These are phyloP conservation scores for Ophiostoma perfectum DNA, from an alignment of 2,329 filamentous ascomycete genomes.

Conservation along the genomic window DNA sequence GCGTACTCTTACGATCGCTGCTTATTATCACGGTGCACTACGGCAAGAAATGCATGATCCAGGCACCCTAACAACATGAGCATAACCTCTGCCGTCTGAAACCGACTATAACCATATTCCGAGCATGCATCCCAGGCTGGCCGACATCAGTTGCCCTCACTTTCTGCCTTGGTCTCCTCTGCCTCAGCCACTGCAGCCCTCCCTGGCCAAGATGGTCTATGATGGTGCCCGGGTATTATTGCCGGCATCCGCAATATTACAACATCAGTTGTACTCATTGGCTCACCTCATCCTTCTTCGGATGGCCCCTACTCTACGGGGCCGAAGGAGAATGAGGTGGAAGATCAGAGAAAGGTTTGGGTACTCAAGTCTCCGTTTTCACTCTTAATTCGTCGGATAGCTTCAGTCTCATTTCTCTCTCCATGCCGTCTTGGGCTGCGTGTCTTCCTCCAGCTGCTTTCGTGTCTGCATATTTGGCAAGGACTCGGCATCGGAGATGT, in stretches of 20 bases:
- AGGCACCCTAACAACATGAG: no score
- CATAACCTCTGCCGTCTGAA: no score
- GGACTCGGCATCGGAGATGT: neutral
- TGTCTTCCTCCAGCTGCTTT: neutral
- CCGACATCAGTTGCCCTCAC: neutral
- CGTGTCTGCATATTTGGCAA: neutral
- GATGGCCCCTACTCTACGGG: neutral
- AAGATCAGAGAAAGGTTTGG: neutral
- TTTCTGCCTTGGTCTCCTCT: neutral
- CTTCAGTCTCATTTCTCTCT: neutral
- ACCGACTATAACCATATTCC: neutral
- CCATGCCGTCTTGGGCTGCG: neutral
- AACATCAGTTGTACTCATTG: neutral
- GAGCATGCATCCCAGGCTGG: neutral
- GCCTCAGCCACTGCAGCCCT: neutral
- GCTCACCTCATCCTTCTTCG: neutral
- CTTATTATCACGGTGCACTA: no score
- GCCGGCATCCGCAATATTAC: neutral
- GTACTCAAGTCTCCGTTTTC: neutral
- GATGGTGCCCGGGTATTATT: neutral
- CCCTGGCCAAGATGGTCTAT: neutral
- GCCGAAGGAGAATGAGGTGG: neutral
- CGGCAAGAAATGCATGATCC: no score
- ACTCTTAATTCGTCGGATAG: neutral
- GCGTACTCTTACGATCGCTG: no score